phyloP scores from a whole-genome alignment of 345 rosid genomes.

The Erodium maritimum region DNA sequence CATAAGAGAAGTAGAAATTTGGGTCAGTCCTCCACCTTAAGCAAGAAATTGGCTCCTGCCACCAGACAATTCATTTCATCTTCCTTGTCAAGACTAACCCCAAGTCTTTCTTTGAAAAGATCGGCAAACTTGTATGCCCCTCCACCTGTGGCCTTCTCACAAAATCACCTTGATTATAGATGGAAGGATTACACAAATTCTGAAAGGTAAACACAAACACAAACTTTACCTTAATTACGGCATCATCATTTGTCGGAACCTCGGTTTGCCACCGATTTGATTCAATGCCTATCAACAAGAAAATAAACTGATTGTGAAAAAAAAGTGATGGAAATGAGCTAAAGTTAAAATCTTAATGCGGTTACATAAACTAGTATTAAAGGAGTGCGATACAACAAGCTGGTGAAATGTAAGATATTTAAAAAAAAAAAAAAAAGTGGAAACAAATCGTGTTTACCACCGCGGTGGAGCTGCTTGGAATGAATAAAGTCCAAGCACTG shows the following conservation, averaged over 20 bases:
- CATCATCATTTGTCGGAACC: neutral
- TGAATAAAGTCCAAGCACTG: constrained; percentile 88
- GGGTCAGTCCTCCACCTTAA: constrained; percentile 38
- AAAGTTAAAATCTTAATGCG: no score
- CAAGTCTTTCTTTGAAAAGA: constrained; percentile 89
- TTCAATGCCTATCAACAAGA: neutral
- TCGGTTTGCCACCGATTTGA: neutral
- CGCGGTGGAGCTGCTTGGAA: constrained; percentile 83
- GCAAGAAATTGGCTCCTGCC: constrained; percentile 95
- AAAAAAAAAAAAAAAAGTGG: constrained; percentile 3
- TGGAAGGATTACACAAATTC: no score
- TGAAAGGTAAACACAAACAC: neutral
- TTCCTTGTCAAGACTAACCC: constrained; percentile 90
- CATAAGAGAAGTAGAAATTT: no score
- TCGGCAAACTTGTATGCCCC: constrained; percentile 91
- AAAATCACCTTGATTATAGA: neutral
- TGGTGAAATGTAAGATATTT: neutral
- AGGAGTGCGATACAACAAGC: no score
- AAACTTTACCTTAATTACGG: neutral
- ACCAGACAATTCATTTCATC: constrained; percentile 99
- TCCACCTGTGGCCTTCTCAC: constrained; percentile 93
- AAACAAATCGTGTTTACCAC: constrained; percentile 27
- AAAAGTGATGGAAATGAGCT: neutral
- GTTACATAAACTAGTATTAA: no score
- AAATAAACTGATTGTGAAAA: no score